Conservation (phyloP, 495 filamentous ascomycete genomes). For the Talaromyces stipitatus region DNA sequence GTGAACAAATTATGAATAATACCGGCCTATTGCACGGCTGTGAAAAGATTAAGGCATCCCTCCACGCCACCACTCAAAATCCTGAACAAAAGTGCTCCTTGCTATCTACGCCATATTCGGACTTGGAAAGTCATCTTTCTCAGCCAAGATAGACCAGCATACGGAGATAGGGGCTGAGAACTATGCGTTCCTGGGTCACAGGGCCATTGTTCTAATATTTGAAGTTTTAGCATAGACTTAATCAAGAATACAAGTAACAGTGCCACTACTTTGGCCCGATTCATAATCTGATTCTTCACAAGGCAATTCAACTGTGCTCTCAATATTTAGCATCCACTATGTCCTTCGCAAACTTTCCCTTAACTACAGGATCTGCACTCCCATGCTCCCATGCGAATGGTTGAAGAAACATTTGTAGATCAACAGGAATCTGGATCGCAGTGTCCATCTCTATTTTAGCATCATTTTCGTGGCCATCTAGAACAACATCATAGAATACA, state of each 20-base stretch:
- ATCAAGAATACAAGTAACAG: background rate
- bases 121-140: no score
- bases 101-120: no score
- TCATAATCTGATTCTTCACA: conserved; percentile 70
- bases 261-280: conserved; percentile 44
- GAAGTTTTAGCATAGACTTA: no score
- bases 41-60: no score
- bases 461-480: conserved; percentile 22
- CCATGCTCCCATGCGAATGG: conserved; percentile 15
- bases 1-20: no score
- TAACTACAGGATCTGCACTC: conserved; percentile 14
- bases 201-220: no score
- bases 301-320: conserved; percentile 56
- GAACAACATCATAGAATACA: conserved; percentile 26
- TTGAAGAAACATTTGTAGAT: conserved; percentile 15
- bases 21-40: no score
- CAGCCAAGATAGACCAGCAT: no score
- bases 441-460: conserved; percentile 14
- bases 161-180: no score
- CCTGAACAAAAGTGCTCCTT: no score
- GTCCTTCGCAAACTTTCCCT: conserved; percentile 28
- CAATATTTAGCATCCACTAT: conserved; percentile 39
- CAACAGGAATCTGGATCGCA: conserved; percentile 30
- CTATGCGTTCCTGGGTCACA: no score
- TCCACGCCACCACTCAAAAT: no score